phyloP scores from a whole-genome alignment of 768 basidiomycete species.

The Collybiopsis confluens region DNA sequence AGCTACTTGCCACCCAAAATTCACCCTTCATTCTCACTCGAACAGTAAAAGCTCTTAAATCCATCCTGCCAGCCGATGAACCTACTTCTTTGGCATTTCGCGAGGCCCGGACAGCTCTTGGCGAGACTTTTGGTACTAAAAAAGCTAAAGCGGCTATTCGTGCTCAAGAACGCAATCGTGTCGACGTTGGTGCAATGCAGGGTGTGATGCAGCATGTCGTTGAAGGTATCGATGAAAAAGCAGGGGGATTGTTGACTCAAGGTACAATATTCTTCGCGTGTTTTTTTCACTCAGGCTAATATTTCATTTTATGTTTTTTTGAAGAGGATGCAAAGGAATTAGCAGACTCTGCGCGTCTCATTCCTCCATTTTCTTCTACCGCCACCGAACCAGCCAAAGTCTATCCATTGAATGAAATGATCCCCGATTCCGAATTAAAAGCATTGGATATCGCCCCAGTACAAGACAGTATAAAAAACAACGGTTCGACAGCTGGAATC shows the following conservation, averaged over 20 bases:
- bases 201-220: conserved; percentile 78
- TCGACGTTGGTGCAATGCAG: conserved; percentile 87
- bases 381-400: conserved; percentile 71
- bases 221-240: conserved; percentile 74
- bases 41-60: conserved; percentile 82
- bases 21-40: conserved; percentile 66
- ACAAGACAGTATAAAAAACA: conserved; percentile 42
- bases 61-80: conserved; percentile 44
- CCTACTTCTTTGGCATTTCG: conserved; percentile 50
- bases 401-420: conserved; percentile 70
- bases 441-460: conserved; percentile 56
- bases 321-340: conserved; percentile 65
- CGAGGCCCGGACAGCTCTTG: conserved; percentile 72
- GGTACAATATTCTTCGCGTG: conserved; percentile 43
- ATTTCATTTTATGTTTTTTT: conserved; percentile 7
- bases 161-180: conserved; percentile 82
- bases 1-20: conserved; percentile 62
- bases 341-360: conserved; percentile 61
- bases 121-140: conserved; percentile 92
- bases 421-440: conserved; percentile 79
- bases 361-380: conserved; percentile 67
- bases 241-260: conserved; percentile 60
- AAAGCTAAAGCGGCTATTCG: conserved; percentile 86
- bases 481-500: conserved; percentile 47
- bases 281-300: background rate